Conservation (phyloP, 2,329 filamentous ascomycete genomes). For the Ophiocordyceps camponoti-saundersi region DNA sequence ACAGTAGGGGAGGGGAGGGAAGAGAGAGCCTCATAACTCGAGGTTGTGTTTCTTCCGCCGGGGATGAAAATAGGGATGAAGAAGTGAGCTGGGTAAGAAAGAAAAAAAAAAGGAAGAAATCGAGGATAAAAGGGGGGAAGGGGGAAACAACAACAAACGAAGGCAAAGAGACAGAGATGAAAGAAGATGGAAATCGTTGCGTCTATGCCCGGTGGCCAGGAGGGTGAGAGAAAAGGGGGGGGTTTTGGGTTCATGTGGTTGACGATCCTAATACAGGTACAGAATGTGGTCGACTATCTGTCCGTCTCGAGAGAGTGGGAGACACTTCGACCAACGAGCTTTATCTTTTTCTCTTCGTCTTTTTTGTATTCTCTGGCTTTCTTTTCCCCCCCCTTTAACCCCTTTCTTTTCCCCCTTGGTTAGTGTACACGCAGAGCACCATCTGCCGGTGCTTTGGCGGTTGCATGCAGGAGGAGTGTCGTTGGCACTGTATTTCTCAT, state of each 20-base stretch:
- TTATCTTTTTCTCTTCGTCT: not conserved
- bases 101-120: not conserved
- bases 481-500: not conserved
- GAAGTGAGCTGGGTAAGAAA: no score
- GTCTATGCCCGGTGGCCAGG: constrained; percentile 8
- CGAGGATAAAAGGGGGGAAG: constrained; percentile 1
- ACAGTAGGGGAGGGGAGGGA: no score
- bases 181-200: constrained; percentile 8
- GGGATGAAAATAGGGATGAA: no score
- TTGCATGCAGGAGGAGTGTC: constrained; percentile 7
- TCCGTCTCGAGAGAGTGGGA: constrained; percentile 3
- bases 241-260: constrained; percentile 2
- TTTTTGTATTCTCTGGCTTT: not conserved
- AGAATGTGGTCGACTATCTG: constrained; percentile 7
- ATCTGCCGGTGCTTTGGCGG: constrained; percentile 10
- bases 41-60: no score
- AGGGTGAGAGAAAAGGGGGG: not conserved
- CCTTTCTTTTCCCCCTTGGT: constrained; percentile 7
- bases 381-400: not conserved
- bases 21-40: no score
- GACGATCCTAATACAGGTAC: constrained; percentile 17
- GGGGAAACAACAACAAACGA: not conserved
- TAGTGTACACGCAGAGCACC: constrained; percentile 19
- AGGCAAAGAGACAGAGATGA: constrained; percentile 6
- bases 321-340: constrained; percentile 1